These are phyloP conservation scores for Tolypocladium inflatum DNA, from an alignment of 2,329 filamentous ascomycete species.

Conservation along the genomic window DNA sequence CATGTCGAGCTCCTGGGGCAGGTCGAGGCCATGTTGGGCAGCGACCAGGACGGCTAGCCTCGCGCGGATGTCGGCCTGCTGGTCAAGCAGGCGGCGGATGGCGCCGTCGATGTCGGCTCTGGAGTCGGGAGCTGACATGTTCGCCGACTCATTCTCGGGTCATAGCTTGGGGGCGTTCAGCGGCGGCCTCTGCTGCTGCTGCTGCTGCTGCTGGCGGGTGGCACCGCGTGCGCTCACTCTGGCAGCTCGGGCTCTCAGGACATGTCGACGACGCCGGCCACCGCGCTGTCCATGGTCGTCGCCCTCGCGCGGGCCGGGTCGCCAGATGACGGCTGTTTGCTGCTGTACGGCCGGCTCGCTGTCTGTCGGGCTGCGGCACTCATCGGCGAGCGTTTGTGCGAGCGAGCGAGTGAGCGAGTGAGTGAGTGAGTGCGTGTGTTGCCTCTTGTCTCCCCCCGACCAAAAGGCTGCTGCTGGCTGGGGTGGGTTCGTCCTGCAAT, in stretches of 20 bases:
- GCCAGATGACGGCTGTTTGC: neutral
- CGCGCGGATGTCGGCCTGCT: slow-evolving; percentile 44
- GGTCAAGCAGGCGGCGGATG: slow-evolving; percentile 33
- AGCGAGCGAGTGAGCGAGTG: neutral
- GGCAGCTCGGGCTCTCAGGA: neutral
- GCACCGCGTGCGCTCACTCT: neutral
- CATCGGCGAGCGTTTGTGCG: neutral
- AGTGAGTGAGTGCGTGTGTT: neutral
- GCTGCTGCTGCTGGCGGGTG: neutral
- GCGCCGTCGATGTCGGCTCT: slow-evolving; percentile 17
- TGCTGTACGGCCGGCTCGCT: neutral
- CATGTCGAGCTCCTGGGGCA: slow-evolving; percentile 42
- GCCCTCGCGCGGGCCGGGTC: neutral
- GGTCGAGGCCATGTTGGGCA: slow-evolving; percentile 36
- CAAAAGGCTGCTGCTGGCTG: neutral
- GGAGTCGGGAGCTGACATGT: slow-evolving; percentile 3
- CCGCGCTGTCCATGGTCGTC: neutral
- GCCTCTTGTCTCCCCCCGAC: slow-evolving; percentile 1
- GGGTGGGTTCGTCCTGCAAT: slow-evolving; percentile 1
- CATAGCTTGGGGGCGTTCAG: neutral
- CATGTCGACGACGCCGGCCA: slow-evolving; percentile 2
- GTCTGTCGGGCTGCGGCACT: neutral
- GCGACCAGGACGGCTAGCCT: slow-evolving; percentile 38
- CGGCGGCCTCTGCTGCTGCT: neutral
- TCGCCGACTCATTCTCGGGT: neutral